Evolutionary conservation across 371 early-diverging fungal species (phyloP).

Genomic region (Cokeromyces recurvatus): DNA sequence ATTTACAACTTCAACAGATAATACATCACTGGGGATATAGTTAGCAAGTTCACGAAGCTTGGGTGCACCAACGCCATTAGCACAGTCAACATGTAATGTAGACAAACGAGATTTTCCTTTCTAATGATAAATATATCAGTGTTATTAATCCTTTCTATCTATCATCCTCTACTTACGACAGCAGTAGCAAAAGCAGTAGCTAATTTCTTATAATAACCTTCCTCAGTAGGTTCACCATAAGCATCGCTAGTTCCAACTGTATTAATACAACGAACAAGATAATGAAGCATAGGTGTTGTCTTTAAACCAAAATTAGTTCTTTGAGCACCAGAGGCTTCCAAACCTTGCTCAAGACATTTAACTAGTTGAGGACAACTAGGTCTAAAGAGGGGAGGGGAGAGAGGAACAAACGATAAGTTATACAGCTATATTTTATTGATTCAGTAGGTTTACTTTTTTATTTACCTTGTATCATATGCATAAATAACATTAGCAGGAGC

Average conservation of each 20-base stretch:
- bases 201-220: conserved; percentile 91
- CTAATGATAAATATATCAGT: conserved; percentile 47
- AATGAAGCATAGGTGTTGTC: conserved; percentile 98
- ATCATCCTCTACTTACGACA: conserved; percentile 72
- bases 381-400: no score
- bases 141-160: no score
- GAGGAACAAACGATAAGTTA: no score
- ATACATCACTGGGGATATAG: conserved; percentile 58
- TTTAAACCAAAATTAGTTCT: conserved; percentile 83
- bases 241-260: conserved; percentile 71
- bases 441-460: neutral
- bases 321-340: conserved; percentile 66
- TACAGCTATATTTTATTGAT: no score
- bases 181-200: conserved; percentile 77
- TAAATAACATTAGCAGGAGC: conserved; percentile 70
- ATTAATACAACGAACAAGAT: conserved; percentile 87
- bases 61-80: conserved; percentile 97
- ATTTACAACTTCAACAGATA: conserved; percentile 68
- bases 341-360: conserved; percentile 75
- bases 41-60: conserved; percentile 75
- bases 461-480: conserved; percentile 91
- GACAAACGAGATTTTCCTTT: conserved; percentile 65
- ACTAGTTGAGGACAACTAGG: conserved; percentile 88
- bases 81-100: conserved; percentile 82
- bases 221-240: conserved; percentile 91